Percentiles rank a stretch among this genome's conserved stretches.
Evolutionary conservation across 1,284 basidiomycete species (phyloP).

Genomic region (Singerocomus rubriflavus): DNA sequence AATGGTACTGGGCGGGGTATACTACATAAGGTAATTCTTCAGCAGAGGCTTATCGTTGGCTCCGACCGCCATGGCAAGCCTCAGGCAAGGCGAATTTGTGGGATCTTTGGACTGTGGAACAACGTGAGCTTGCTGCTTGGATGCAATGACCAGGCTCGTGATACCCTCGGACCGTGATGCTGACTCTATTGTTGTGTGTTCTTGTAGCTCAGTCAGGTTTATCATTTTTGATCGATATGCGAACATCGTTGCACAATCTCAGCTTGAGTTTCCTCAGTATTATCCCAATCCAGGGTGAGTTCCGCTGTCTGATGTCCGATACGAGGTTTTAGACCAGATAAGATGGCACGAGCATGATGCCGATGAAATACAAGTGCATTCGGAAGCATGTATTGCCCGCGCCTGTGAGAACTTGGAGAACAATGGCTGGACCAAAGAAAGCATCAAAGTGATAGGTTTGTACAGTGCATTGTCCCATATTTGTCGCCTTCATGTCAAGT

Average conservation of each 20-base stretch:
- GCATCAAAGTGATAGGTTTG: conserved; percentile 90
- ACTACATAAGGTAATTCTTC: conserved; percentile 18
- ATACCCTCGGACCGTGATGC: neutral
- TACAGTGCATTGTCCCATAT: conserved; percentile 19
- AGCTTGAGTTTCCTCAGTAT: conserved; percentile 90
- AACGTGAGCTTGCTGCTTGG: conserved; percentile 56
- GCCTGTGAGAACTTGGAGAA: conserved; percentile 74
- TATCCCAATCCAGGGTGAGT: conserved; percentile 82
- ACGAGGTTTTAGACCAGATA: neutral
- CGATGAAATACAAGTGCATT: conserved; percentile 76
- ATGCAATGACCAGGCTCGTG: neutral
- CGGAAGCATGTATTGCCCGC: conserved; percentile 75
- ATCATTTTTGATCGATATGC: conserved; percentile 92
- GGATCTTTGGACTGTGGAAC: conserved; percentile 91
- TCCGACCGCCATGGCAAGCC: conserved; percentile 32
- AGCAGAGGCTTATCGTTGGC: neutral
- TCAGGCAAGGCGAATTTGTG: conserved; percentile 74
- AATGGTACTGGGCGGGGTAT: neutral
- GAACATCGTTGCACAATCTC: conserved; percentile 83
- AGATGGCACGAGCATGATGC: conserved; percentile 98
- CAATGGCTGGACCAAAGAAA: conserved; percentile 70
- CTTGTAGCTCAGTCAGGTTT: conserved; percentile 82
- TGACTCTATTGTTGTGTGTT: conserved; percentile 8
- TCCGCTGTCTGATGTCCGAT: neutral
- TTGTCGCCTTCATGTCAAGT: neutral